A percentile compares a stretch with the other conserved stretches of the same genome.
Conservation (phyloP, 257 asterid species). For the Leptodermis oblonga region DNA sequence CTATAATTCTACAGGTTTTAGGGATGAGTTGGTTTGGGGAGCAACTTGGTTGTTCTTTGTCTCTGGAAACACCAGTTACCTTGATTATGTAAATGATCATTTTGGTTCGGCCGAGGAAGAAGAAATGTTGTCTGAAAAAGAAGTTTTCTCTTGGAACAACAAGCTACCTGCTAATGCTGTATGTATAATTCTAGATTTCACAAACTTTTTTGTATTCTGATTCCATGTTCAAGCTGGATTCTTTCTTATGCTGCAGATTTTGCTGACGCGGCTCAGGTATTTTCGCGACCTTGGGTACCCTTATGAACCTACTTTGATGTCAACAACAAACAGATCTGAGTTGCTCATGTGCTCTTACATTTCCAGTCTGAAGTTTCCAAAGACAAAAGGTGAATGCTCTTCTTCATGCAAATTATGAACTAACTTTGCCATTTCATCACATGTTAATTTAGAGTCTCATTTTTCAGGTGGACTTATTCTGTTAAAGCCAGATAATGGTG, state of each 20-base stretch:
- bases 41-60: slow-evolving; percentile 59
- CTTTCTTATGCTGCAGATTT: slow-evolving; percentile 22
- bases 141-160: slow-evolving; percentile 51
- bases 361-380: slow-evolving; percentile 25
- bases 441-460: neutral
- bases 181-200: slow-evolving; percentile 10
- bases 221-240: neutral
- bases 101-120: slow-evolving; percentile 44
- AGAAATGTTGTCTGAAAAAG: slow-evolving; percentile 33
- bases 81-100: slow-evolving; percentile 35
- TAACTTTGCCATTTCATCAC: neutral
- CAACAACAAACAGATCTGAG: slow-evolving; percentile 48
- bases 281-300: slow-evolving; percentile 57
- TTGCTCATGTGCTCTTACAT: slow-evolving; percentile 51
- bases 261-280: slow-evolving; percentile 46
- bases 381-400: slow-evolving; percentile 31
- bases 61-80: slow-evolving; percentile 44
- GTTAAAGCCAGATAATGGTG: slow-evolving; percentile 33
- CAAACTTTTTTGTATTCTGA: neutral
- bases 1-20: slow-evolving; percentile 40
- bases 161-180: slow-evolving; percentile 47
- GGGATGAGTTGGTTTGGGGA: slow-evolving; percentile 55
- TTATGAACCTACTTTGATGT: slow-evolving; percentile 34
- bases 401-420: neutral
- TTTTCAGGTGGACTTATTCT: slow-evolving; percentile 50